Evolutionary conservation across 331 rosid species (phyloP).

Genomic region (Quercus tomentella): DNA sequence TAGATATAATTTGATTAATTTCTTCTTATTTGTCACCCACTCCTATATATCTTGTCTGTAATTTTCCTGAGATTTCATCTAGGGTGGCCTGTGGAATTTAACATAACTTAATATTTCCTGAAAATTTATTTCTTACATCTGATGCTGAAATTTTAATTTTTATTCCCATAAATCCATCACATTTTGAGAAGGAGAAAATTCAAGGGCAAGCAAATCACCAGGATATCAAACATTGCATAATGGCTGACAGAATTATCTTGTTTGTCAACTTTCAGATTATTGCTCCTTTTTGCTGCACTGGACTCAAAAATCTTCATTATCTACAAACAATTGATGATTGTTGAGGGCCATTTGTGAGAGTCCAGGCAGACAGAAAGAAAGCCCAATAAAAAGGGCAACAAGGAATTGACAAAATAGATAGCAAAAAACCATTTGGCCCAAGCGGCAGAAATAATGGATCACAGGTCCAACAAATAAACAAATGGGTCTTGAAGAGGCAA

Average conservation of each 20-base stretch:
- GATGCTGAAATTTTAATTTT: background rate
- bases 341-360: no score
- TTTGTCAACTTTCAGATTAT: constrained; percentile 83
- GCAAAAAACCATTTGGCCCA: no score
- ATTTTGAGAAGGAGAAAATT: background rate
- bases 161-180: background rate
- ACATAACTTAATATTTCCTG: background rate
- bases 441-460: no score
- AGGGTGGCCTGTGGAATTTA: background rate
- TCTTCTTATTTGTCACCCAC: background rate
- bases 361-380: no score
- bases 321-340: constrained; percentile 56
- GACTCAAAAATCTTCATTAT: constrained; percentile 68
- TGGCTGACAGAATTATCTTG: constrained; percentile 84
- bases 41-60: background rate
- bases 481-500: no score
- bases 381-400: no score
- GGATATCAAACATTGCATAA: constrained; percentile 91
- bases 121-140: constrained; percentile 4
- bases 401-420: no score
- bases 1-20: background rate
- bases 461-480: no score
- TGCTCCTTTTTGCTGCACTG: constrained; percentile 73
- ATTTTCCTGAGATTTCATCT: background rate
- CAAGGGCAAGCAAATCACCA: constrained; percentile 43